A percentile compares a stretch with the other conserved stretches of the same genome.
phyloP scores from a whole-genome alignment of 2,329 filamentous ascomycete genomes.

The Ophioceras dolichostomum region DNA sequence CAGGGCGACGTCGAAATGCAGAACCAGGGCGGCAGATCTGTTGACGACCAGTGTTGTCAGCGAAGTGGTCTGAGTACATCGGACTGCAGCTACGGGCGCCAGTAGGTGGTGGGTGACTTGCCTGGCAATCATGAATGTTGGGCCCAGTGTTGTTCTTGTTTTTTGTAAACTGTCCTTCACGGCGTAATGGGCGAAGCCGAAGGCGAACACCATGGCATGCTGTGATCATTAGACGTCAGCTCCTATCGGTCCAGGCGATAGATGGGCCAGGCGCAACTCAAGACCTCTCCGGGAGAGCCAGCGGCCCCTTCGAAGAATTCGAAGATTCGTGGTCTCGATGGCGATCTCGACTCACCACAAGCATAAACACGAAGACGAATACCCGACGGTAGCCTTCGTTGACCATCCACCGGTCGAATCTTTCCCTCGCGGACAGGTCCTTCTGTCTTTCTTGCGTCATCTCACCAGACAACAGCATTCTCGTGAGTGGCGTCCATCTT shows the following conservation, averaged over 20 bases:
- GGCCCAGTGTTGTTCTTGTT: conserved; percentile 56
- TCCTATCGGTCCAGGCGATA: too few species aligned
- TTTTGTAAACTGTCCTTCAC: conserved; percentile 62
- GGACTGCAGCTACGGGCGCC: neutral
- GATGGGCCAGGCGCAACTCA: neutral
- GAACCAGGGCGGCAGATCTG: conserved; percentile 58
- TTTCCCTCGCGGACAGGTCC: conserved; percentile 55
- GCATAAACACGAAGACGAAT: conserved; percentile 64
- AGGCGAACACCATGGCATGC: conserved; percentile 66
- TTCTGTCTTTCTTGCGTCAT: conserved; percentile 64
- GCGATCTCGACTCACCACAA: conserved; percentile 27
- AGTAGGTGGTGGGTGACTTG: neutral
- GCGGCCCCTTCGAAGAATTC: too few species aligned
- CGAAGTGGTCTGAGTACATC: neutral
- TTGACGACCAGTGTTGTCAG: too few species aligned
- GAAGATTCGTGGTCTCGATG: too few species aligned
- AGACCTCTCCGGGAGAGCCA: neutral
- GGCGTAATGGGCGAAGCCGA: conserved; percentile 69
- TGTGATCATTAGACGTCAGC: neutral
- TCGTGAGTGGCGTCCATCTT: conserved; percentile 71
- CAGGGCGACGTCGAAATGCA: conserved; percentile 73
- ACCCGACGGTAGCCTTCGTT: conserved; percentile 76
- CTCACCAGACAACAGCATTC: conserved; percentile 73
- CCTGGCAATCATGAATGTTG: conserved; percentile 62
- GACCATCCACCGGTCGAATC: conserved; percentile 78